Evolutionary conservation across 2,329 filamentous ascomycete species (phyloP).

Genomic region (Fusarium nisikadoi): DNA sequence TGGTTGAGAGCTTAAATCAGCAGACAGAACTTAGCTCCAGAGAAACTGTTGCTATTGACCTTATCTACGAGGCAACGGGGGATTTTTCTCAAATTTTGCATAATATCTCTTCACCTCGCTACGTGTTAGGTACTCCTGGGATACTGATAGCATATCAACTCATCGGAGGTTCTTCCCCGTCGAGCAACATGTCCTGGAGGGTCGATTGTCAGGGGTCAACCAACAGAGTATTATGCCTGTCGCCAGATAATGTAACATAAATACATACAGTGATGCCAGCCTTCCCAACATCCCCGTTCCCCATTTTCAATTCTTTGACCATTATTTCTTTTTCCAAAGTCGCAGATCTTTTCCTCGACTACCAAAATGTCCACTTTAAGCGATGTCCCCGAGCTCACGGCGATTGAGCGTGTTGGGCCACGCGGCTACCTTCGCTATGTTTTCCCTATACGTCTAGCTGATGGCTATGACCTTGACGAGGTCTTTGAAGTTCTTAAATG

Average conservation of each 20-base stretch:
- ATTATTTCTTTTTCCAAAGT: not conserved
- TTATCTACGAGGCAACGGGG: too few species aligned
- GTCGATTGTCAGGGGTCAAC: not conserved
- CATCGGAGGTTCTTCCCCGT: not conserved
- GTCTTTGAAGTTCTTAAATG: not conserved
- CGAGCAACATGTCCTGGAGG: not conserved
- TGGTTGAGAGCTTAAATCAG: too few species aligned
- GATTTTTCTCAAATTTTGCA: too few species aligned
- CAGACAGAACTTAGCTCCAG: too few species aligned
- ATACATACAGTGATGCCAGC: not conserved
- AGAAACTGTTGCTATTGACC: too few species aligned
- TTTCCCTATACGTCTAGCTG: conserved; percentile 4
- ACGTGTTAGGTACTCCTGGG: too few species aligned
- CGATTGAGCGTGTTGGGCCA: conserved; percentile 15
- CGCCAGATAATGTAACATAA: not conserved
- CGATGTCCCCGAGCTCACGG: conserved; percentile 8
- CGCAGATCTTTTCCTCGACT: not conserved
- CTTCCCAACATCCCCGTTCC: not conserved
- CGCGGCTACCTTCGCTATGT: conserved; percentile 27
- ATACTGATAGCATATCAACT: too few species aligned
- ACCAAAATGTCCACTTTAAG: not conserved
- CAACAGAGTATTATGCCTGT: not conserved
- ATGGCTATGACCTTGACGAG: not conserved
- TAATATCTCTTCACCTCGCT: too few species aligned
- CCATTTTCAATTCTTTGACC: not conserved